Percentiles rank a stretch among this genome's conserved stretches.
Evolutionary conservation across 176 grass and related monocot species (phyloP).

Genomic region (Carex parvula): DNA sequence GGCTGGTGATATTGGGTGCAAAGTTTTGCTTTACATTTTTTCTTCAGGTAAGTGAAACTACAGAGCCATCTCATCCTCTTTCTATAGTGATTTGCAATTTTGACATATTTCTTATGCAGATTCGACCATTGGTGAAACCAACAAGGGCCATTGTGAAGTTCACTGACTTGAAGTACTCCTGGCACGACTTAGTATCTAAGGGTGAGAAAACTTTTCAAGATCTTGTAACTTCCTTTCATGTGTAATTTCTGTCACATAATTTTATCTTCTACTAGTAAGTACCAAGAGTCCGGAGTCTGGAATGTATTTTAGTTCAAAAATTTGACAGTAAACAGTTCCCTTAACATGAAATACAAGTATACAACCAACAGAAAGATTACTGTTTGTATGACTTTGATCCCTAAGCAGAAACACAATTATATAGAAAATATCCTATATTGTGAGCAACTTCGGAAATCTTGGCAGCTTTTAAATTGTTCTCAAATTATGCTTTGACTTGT

Average conservation of each 20-base stretch:
- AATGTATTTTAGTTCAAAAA: neutral
- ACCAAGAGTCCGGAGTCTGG: neutral
- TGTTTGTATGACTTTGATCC: neutral
- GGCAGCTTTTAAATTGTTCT: slow-evolving; percentile 19
- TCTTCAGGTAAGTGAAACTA: slow-evolving; percentile 66
- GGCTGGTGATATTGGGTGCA: slow-evolving; percentile 70
- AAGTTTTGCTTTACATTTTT: slow-evolving; percentile 98
- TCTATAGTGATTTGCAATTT: slow-evolving; percentile 6
- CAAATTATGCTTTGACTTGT: slow-evolving; percentile 1
- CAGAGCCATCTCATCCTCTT: neutral
- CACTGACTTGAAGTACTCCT: slow-evolving; percentile 58
- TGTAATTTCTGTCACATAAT: neutral
- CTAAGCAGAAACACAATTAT: neutral
- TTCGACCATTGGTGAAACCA: slow-evolving; percentile 66
- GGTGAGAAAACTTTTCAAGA: slow-evolving; percentile 43
- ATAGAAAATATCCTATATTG: neutral
- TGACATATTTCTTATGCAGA: slow-evolving; percentile 56
- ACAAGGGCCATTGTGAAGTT: slow-evolving; percentile 54
- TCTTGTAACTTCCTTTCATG: neutral
- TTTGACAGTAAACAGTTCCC: neutral
- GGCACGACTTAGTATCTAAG: slow-evolving; percentile 86
- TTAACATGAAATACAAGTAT: neutral
- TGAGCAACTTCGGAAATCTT: neutral
- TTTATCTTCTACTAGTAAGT: neutral
- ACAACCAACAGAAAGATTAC: neutral